These are phyloP conservation scores for Fraxinus paxiana DNA, from an alignment of 305 asterid species.

Conservation along the genomic window DNA sequence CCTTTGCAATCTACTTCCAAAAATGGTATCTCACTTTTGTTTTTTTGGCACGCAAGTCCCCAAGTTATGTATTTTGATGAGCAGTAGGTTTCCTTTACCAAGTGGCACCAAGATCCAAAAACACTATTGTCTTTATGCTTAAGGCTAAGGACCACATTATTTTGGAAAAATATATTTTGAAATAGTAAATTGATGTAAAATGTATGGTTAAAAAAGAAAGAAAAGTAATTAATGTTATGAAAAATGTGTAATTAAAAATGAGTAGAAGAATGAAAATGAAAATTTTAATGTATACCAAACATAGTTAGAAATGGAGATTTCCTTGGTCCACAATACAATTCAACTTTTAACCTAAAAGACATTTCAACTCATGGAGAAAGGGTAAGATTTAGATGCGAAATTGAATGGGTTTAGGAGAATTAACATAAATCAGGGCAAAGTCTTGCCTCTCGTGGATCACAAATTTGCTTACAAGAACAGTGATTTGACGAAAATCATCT, in stretches of 20 bases:
- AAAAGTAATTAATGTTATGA: no score
- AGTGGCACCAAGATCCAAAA: neutral
- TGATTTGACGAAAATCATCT: neutral
- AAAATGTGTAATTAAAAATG: no score
- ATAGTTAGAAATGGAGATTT: neutral
- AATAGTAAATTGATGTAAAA: no score
- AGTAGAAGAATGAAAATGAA: no score
- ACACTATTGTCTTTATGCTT: no score
- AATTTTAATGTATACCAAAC: no score
- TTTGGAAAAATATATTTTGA: no score
- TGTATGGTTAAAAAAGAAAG: no score
- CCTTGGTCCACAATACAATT: neutral
- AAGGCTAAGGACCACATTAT: no score
- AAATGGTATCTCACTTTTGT: neutral
- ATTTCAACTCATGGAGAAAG: neutral
- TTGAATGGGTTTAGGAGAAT: neutral
- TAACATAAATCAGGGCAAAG: neutral
- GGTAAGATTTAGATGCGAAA: neutral
- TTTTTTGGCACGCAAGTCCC: neutral
- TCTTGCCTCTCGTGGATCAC: neutral
- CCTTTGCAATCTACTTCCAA: neutral
- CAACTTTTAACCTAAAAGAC: neutral
- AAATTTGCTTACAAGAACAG: neutral
- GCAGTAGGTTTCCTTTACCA: neutral
- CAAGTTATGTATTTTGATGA: neutral